Evolutionary conservation across 495 filamentous ascomycete genomes (phyloP).

Genomic region (Parmelia sp.): DNA sequence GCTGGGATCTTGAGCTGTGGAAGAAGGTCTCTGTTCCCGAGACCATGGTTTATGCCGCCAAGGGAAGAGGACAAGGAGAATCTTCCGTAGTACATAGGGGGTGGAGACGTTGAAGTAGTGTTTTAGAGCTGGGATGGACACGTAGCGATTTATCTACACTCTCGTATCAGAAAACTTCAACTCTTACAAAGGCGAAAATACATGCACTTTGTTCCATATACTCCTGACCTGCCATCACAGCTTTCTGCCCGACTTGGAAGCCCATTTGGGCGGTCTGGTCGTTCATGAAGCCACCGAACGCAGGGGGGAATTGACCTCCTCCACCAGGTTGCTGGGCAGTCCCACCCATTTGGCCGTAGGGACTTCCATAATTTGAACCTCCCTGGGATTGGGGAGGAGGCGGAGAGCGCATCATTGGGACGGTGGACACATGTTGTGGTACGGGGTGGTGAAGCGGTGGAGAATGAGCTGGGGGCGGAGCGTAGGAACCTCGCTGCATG

Average conservation of each 20-base stretch:
- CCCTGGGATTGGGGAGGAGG: slow-evolving; percentile 62
- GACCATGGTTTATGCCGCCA: slow-evolving; percentile 98
- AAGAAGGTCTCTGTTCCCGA: slow-evolving; percentile 55
- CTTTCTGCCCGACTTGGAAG: slow-evolving; percentile 87
- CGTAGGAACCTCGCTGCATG: slow-evolving; percentile 82
- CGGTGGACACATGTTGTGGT: slow-evolving; percentile 95
- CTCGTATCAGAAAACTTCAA: background rate
- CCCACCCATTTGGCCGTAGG: slow-evolving; percentile 41
- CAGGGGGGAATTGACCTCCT: slow-evolving; percentile 57
- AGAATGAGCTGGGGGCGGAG: slow-evolving; percentile 70
- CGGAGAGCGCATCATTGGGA: slow-evolving; percentile 96
- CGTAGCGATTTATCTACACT: slow-evolving; percentile 77
- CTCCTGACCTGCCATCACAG: slow-evolving; percentile 80
- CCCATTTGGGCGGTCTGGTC: slow-evolving; percentile 96
- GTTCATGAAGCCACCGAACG: slow-evolving; percentile 83
- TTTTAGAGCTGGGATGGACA: slow-evolving; percentile 86
- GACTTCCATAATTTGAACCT: slow-evolving; percentile 57
- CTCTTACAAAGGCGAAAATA: background rate
- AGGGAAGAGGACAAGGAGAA: slow-evolving; percentile 87
- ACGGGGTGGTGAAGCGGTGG: slow-evolving; percentile 97
- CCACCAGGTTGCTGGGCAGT: slow-evolving; percentile 46
- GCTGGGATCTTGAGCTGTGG: slow-evolving; percentile 39
- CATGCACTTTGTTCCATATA: slow-evolving; percentile 88
- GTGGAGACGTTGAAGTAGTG: slow-evolving; percentile 98
- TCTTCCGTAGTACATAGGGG: slow-evolving; percentile 76